These are phyloP conservation scores for Artemisia annua DNA, from an alignment of 129 eudicot genomes.

Conservation along the genomic window DNA sequence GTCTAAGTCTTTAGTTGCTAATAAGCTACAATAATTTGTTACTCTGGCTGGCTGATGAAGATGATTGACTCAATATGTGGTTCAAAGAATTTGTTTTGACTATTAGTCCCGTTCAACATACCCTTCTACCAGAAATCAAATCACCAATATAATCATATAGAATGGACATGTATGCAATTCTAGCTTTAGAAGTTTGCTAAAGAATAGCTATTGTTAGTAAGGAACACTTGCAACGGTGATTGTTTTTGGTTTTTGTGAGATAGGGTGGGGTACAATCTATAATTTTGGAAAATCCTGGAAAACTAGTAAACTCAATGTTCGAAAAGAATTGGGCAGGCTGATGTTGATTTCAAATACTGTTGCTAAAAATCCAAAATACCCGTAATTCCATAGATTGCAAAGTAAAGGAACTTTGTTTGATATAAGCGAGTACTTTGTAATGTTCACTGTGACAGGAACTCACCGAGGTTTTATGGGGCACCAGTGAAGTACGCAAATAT, in stretches of 20 bases:
- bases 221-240: background rate
- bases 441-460: background rate
- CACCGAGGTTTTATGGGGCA: background rate
- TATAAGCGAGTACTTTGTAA: background rate
- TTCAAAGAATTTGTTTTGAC: background rate
- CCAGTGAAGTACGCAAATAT: no score
- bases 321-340: background rate
- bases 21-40: background rate
- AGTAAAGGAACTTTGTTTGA: background rate
- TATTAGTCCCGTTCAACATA: background rate
- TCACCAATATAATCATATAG: background rate
- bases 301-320: background rate
- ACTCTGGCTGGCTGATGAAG: background rate
- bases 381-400: background rate
- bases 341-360: background rate
- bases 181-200: background rate
- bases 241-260: background rate
- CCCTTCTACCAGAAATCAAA: background rate
- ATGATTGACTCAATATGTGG: background rate
- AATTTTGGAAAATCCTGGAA: background rate
- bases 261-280: background rate
- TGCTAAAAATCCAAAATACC: slow-evolving; percentile 11
- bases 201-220: background rate
- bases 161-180: background rate
- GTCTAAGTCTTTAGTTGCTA: background rate